Percentiles rank a stretch among this genome's conserved stretches.
Conservation (phyloP, 2,329 filamentous ascomycete genomes). For the Paramyrothecium sp. region DNA sequence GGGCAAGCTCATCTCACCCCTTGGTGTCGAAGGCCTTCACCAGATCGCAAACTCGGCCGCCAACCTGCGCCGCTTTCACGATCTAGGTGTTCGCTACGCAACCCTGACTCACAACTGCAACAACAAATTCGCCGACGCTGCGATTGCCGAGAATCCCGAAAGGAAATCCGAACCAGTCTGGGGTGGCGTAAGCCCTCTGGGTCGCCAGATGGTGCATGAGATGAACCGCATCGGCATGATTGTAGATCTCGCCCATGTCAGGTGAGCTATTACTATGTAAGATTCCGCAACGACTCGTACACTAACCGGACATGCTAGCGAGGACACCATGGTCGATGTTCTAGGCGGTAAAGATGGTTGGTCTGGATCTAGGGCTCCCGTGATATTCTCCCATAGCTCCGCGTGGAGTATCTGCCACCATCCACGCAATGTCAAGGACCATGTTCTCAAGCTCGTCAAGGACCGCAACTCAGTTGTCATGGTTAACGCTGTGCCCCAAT, state of each 20-base stretch:
- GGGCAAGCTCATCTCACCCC: conserved; percentile 70
- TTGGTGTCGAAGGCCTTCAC: conserved; percentile 85
- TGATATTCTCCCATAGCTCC: conserved; percentile 88
- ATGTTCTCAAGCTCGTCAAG: conserved; percentile 76
- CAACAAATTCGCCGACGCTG: conserved; percentile 85
- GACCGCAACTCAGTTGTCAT: conserved; percentile 75
- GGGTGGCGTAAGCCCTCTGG: conserved; percentile 70
- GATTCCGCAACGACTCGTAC: background rate
- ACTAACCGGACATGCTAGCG: conserved; percentile 37
- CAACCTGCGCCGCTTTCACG: conserved; percentile 72
- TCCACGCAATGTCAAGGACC: conserved; percentile 85
- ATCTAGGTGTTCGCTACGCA: conserved; percentile 80
- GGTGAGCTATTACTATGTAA: conserved; percentile 19
- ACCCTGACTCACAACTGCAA: conserved; percentile 94
- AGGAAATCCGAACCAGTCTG: conserved; percentile 57
- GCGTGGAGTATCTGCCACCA: conserved; percentile 80
- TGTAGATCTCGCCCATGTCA: conserved; percentile 80
- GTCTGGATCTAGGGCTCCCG: conserved; percentile 73
- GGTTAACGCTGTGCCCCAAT: conserved; percentile 85
- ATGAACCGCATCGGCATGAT: conserved; percentile 96
- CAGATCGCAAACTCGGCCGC: conserved; percentile 85
- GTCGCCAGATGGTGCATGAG: conserved; percentile 70
- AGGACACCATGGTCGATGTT: conserved; percentile 83
- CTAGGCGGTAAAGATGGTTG: conserved; percentile 63
- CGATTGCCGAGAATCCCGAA: conserved; percentile 57